Base-by-base conservation (phyloP, 306 rosid genomes). In the Corylus avellana region DNA sequence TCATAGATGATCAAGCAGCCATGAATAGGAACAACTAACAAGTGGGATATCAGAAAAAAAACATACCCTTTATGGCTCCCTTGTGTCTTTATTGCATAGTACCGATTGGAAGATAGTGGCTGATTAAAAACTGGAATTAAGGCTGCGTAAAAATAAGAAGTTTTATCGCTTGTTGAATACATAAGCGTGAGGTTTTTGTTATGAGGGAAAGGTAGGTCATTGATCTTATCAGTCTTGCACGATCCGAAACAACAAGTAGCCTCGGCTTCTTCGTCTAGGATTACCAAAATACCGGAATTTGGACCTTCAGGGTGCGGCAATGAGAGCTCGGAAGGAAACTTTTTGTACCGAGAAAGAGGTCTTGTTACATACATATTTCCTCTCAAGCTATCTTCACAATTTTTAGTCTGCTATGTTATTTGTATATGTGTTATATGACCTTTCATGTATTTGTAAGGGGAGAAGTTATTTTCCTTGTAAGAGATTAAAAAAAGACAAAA, bases 71-170 rank as follows among this genome's bases (percentile, higher is more conserved):
- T 91, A 29, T 85, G 73, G 62, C 82, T 84, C 48, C 88, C 95
- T 8, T 42, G 72, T 3, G 85, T 88, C 2, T 82, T 75, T 2
- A 94, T 73, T 1, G 87, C 88, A 77, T 94, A 92, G 86, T 92
- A 93, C n/a, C 56, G 84, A 11, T 90, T 86, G 57, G 95, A 84
- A 72, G 88, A 81, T 73, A 88, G 20, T 10, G 98, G 97, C 49
- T 85, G 90, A 74, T 83, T 78, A n/a, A 89, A 88, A 61, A 81
- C 98, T 1, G 98, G 98, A 74, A 94, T 84, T 84, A 92, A 89
- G 73, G 82, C 55, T 25, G 88, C 86, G 51, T 85, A 84, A 68
- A 73, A n/a, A n/a, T n/a, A n/a, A n/a, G n/a, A n/a, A n/a, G n/a
- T n/a, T n/a, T n/a, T n/a, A n/a, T n/a, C n/a, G n/a, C n/a, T n/a